Percentiles rank a stretch among this genome's conserved stretches.
Conservation (phyloP, 1,284 basidiomycete genomes). For the Spongiforma sp. region DNA sequence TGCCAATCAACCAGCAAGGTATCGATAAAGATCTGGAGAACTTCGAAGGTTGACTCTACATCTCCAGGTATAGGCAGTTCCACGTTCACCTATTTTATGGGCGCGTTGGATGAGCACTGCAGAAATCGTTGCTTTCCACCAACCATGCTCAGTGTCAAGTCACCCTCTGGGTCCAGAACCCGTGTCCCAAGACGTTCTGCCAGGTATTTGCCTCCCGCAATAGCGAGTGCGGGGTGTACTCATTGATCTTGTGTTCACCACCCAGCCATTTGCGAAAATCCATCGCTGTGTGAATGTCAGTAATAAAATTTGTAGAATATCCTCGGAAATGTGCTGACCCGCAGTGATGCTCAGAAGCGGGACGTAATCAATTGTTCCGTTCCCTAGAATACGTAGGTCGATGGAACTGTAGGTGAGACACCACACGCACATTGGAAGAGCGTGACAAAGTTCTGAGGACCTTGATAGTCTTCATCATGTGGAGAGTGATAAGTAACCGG, state of each 20-base stretch:
- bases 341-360: constrained; percentile 58
- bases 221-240: constrained; percentile 76
- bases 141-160: constrained; percentile 71
- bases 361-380: constrained; percentile 65
- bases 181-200: constrained; percentile 69
- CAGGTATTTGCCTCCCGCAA: constrained; percentile 73
- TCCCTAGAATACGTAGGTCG: constrained; percentile 52
- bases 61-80: constrained; percentile 54
- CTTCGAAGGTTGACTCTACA: constrained; percentile 36
- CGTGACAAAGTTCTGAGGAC: constrained; percentile 52
- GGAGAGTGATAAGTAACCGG: too few relatives aligned
- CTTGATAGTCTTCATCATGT: too few relatives aligned
- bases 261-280: too few relatives aligned
- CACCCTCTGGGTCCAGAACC: constrained; percentile 63
- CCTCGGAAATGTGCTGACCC: constrained; percentile 47
- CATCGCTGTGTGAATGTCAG: too few relatives aligned
- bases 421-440: constrained; percentile 62
- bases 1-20: constrained; percentile 48
- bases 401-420: not conserved
- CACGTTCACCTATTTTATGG: constrained; percentile 52
- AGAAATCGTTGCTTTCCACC: constrained; percentile 30
- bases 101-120: not conserved
- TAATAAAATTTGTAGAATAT: constrained; percentile 18
- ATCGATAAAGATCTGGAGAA: constrained; percentile 41
- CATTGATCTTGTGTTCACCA: too few relatives aligned